Conservation (phyloP, 2,329 filamentous ascomycete species). For the Cladobotryum protrusum region DNA sequence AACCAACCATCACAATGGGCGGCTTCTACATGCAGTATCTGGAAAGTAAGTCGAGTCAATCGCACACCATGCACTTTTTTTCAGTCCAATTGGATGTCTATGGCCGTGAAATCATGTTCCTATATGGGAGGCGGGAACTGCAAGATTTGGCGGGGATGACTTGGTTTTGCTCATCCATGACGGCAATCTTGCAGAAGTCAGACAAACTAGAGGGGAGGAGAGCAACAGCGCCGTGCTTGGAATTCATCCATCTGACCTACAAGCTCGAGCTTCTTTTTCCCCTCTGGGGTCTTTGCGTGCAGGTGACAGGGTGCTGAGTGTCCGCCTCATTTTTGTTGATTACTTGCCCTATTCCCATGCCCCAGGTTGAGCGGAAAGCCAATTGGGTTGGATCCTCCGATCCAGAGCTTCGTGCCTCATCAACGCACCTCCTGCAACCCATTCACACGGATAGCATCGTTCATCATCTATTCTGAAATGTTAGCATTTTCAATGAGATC, state of each 20-base stretch:
- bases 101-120: conserved; percentile 11
- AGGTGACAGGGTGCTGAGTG: neutral
- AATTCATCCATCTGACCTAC: neutral
- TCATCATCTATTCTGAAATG: neutral
- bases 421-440: conserved; percentile 10
- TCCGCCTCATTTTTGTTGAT: neutral
- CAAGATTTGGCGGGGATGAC: conserved; percentile 7
- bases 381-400: conserved; percentile 26
- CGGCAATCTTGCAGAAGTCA: neutral
- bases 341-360: conserved; percentile 1
- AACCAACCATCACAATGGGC: conserved; percentile 41
- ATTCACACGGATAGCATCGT: neutral
- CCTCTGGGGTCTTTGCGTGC: neutral
- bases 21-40: conserved; percentile 69
- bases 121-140: conserved; percentile 4
- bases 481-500: neutral
- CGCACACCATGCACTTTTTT: conserved; percentile 11
- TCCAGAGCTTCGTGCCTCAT: too few species aligned
- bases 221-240: neutral
- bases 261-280: neutral
- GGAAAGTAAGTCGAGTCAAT: conserved; percentile 56
- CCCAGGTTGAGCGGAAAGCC: conserved; percentile 8
- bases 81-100: conserved; percentile 15
- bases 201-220: too few species aligned
- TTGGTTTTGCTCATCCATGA: conserved; percentile 6